Evolutionary conservation across 768 basidiomycete genomes (phyloP).

Genomic region (Xerocomellus chrysenteron): DNA sequence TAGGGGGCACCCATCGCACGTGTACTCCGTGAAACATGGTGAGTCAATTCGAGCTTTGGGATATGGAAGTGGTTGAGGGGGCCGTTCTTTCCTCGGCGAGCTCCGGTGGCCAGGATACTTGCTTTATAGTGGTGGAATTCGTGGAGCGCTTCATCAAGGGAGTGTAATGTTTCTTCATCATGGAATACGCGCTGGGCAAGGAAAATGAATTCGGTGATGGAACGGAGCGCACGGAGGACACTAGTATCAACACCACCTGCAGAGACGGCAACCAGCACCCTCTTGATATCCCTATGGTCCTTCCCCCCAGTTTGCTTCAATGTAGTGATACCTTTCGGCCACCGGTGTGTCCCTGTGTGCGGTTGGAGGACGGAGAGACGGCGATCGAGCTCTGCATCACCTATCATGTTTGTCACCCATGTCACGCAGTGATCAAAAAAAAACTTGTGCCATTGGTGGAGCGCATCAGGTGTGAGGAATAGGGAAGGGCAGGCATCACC

Average conservation of each 20-base stretch:
- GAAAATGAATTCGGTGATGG: conserved; percentile 40
- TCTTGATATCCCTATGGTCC: background rate
- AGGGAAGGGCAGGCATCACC: conserved; percentile 11
- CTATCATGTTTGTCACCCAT: conserved; percentile 12
- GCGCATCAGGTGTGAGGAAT: conserved; percentile 25
- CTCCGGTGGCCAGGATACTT: background rate
- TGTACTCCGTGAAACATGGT: conserved; percentile 22
- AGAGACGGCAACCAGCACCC: background rate
- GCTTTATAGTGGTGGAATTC: conserved; percentile 8
- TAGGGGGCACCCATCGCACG: conserved; percentile 26
- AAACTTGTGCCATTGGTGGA: conserved; percentile 29
- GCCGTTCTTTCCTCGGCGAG: conserved; percentile 1
- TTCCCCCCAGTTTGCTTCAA: background rate
- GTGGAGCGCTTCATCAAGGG: background rate
- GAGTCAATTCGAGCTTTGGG: conserved; percentile 22
- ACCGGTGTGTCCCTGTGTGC: background rate
- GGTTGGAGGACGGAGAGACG: conserved; percentile 25
- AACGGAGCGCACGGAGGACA: conserved; percentile 34
- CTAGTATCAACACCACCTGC: conserved; percentile 13
- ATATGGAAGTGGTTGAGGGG: conserved; percentile 1
- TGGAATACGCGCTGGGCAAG: conserved; percentile 27
- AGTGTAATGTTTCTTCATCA: background rate
- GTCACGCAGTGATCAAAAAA: conserved; percentile 20
- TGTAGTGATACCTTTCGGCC: background rate
- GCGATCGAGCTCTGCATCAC: conserved; percentile 23